These are phyloP conservation scores for Avena insularis DNA, from an alignment of 176 grass and related monocot species.

Conservation along the genomic window DNA sequence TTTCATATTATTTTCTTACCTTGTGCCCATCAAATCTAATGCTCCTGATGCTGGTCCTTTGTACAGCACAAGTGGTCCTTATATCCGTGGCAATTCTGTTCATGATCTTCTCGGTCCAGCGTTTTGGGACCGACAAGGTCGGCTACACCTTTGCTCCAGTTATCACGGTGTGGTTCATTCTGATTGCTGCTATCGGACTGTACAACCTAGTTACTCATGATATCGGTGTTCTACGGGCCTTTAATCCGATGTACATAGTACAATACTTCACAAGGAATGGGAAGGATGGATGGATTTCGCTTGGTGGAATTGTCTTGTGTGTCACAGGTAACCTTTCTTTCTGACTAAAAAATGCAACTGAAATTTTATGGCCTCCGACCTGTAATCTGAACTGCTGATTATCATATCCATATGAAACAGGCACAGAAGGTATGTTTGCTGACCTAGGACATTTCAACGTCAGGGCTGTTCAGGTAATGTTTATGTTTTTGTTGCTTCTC, in stretches of 20 bases:
- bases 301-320: constrained; percentile 81
- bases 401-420: constrained; percentile 46
- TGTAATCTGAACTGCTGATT: constrained; percentile 10
- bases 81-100: constrained; percentile 71
- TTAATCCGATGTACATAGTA: constrained; percentile 75
- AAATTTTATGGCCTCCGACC: not conserved
- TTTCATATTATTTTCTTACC: not conserved
- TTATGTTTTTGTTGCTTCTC: not conserved
- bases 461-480: constrained; percentile 62
- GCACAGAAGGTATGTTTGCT: constrained; percentile 86
- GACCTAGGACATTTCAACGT: constrained; percentile 86
- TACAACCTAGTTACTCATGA: constrained; percentile 66
- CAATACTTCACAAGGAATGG: constrained; percentile 68
- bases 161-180: constrained; percentile 67
- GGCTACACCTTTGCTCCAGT: constrained; percentile 82
- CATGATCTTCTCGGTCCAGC: constrained; percentile 64
- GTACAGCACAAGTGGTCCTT: constrained; percentile 55
- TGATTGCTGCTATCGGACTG: constrained; percentile 60
- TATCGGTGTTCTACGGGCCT: constrained; percentile 56
- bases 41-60: not conserved
- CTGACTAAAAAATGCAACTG: constrained; percentile 3
- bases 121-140: constrained; percentile 83
- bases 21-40: constrained; percentile 7
- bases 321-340: constrained; percentile 57
- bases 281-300: constrained; percentile 71